phyloP scores from a whole-genome alignment of 192 early-diverging fungal genomes.

The Ramicandelaber brevisporus region DNA sequence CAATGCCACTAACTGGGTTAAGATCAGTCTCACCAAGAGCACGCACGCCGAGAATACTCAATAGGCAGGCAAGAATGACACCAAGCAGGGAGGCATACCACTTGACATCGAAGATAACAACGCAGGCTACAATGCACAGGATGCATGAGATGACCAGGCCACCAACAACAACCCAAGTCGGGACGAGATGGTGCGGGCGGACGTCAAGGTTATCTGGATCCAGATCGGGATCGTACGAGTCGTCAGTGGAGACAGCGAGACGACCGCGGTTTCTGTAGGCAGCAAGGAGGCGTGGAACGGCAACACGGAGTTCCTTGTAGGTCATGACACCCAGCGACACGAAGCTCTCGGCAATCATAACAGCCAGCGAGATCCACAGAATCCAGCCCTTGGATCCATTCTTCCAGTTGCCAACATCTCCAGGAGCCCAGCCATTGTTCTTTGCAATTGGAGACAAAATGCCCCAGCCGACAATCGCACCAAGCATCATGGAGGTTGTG shows the following conservation, averaged over 20 bases:
- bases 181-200: conserved; percentile 24
- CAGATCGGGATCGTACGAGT: too few relatives aligned
- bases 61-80: conserved; percentile 37
- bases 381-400: conserved; percentile 49
- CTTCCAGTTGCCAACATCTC: conserved; percentile 39
- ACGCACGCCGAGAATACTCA: conserved; percentile 59
- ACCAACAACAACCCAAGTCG: conserved; percentile 25
- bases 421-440: conserved; percentile 41
- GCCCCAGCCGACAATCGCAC: conserved; percentile 46
- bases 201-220: conserved; percentile 6
- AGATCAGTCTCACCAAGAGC: conserved; percentile 60
- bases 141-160: conserved; percentile 34
- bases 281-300: conserved; percentile 2
- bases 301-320: conserved; percentile 11
- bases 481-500: conserved; percentile 38
- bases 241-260: too few relatives aligned
- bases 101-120: conserved; percentile 38
- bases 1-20: conserved; percentile 61
- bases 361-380: conserved; percentile 48
- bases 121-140: conserved; percentile 31
- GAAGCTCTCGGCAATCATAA: conserved; percentile 51
- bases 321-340: conserved; percentile 27
- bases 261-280: too few relatives aligned
- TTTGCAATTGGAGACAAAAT: conserved; percentile 41
- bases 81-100: conserved; percentile 38